Evolutionary conservation across 345 rosid genomes (phyloP), one percentile per base, ranked within the genome.

Genomic region (Adansonia digitata): DNA sequence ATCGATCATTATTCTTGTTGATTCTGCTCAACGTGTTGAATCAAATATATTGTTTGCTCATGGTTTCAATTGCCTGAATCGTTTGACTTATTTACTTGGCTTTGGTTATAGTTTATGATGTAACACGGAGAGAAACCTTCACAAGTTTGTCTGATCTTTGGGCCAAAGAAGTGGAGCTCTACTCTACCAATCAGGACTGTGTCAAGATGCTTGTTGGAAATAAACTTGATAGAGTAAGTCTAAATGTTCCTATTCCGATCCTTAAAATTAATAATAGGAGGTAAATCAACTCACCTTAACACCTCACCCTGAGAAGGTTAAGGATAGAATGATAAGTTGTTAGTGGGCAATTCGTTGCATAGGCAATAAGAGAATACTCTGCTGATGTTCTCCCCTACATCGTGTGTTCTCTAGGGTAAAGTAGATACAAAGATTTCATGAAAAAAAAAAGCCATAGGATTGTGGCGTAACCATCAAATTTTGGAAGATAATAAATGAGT

Each of bases 121-220:
- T 92, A 83, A 94, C 97, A 20, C 77, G 89, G 78, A 88, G 97
- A 80, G 97, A 92, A 75, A 88, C 95, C 48, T 94, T 94, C 78
- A 88, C 91, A 46, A 92, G 90, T 84, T 81, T 94, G 79, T 86
- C 89, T 40, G 92, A 94, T 72, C 89, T 92, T 61, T 94, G 98
- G 98, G 88, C 92, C 68, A 94, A 94, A 82, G 98, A 94, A 85
- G 86, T 91, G 74, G 97, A 90, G 72, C 92, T 94, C 52, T 89
- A 88, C 67, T 88, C 90, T n/a, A 89, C 95, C 15, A 92, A 90
- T 81, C 92, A 80, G 79, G 88, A 90, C 69, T 92, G 98, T 73
- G 85, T 94, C 64, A 92, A 88, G 90, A 88, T 94, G 86, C 97
- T 94, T 20, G 98, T 94, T 62, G 98, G 97, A 27, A 94, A 94